Evolutionary conservation across 371 early-diverging fungal genomes (phyloP), one percentile per base, ranked within the genome.

Genomic region (Circinella umbellata): DNA sequence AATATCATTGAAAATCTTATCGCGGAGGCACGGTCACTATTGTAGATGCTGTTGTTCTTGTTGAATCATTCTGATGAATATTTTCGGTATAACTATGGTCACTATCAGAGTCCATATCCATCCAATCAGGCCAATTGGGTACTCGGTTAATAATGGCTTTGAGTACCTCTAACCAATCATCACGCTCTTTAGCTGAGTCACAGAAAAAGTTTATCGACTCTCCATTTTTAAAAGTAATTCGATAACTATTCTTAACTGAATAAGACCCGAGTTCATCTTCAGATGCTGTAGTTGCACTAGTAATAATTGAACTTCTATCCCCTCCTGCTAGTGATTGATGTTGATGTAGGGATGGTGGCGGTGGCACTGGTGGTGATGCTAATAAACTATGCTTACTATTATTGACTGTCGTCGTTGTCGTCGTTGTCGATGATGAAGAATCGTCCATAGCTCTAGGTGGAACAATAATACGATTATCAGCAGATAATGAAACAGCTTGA

Each of bases 131-230:
- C 71, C 71, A 70, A 14, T 59, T 37, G 8, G 74, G 74, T 1
- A 74, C 64, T 8, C 65, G 63, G 5, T 67, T 72, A 18, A 77
- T 46, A 13, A 74, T 70, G 4, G 63, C 69, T 35, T 67, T 72
- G 61, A 79, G 68, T 2, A 76, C 74, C 35, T 71, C 70, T 7
- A 79, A 60, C 79, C 79, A 79, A 35, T 64, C 53, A 13, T 54
- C 64, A 11, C 74, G 64, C 34, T 79, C 79, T 8, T 66, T 47
- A 5, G 71, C 62, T 27, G 74, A 73, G 61, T 79, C 79, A 46
- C 76, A 75, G 51, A 72, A 76, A 69, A 76, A 79, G 7, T 79
- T 74, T 36, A 79, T 74, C 34, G 67, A 67, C 2, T 75, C 73
- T 6, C 79, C 79, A 38, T 71, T 74, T 34, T 68, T 61, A 66